These are phyloP conservation scores for Galerina marginata DNA, from an alignment of 768 basidiomycete species.

Conservation along the genomic window DNA sequence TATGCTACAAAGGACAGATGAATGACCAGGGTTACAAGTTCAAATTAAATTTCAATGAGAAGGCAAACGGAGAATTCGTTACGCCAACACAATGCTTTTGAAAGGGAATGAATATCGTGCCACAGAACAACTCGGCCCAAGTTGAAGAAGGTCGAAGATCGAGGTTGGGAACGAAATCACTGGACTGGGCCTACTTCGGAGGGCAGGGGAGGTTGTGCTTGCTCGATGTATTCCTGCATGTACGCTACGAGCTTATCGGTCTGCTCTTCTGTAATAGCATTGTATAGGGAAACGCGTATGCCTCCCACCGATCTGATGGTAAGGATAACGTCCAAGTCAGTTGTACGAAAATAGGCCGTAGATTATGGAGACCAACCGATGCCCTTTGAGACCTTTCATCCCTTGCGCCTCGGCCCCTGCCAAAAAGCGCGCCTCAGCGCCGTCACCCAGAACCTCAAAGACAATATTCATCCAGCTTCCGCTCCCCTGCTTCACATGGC, in stretches of 20 bases:
- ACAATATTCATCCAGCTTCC: conserved; percentile 97
- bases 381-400: conserved; percentile 90
- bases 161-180: not conserved
- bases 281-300: conserved; percentile 87
- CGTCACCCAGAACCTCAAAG: conserved; percentile 80
- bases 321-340: not conserved
- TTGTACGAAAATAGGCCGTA: conserved; percentile 1
- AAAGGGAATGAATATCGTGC: too few species aligned
- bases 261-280: conserved; percentile 81
- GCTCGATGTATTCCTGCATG: conserved; percentile 57
- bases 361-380: conserved; percentile 64
- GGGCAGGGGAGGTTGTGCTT: conserved; percentile 25
- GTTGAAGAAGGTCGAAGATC: not conserved
- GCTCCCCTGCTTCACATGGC: conserved; percentile 75
- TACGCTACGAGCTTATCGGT: conserved; percentile 66
- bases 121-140: not conserved
- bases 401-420: conserved; percentile 78
- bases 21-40: conserved; percentile 8
- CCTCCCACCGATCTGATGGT: conserved; percentile 66
- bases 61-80: too few species aligned
- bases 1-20: conserved; percentile 16
- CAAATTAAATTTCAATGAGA: not conserved
- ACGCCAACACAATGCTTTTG: too few species aligned
- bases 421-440: conserved; percentile 74
- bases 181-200: conserved; percentile 15